Evolutionary conservation across 306 rosid species (phyloP).

Genomic region (Vigna nakashimae): DNA sequence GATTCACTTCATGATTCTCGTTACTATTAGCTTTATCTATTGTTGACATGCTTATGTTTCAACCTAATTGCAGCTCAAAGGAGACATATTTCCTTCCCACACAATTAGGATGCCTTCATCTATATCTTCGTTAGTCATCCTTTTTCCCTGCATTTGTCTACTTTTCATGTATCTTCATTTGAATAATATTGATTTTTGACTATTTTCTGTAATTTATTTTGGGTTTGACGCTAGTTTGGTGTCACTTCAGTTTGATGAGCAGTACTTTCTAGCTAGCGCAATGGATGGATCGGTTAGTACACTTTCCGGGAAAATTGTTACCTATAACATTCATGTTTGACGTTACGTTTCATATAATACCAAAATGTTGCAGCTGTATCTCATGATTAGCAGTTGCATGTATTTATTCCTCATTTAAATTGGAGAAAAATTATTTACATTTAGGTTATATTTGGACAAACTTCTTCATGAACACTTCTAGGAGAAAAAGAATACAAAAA

Average conservation of each 20-base stretch:
- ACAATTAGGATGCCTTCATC: slow-evolving; percentile 82
- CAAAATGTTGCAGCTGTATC: slow-evolving; percentile 15
- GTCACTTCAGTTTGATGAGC: slow-evolving; percentile 81
- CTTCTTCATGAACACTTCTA: no score
- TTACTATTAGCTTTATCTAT: slow-evolving; percentile 12
- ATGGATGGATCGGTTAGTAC: slow-evolving; percentile 94
- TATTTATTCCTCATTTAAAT: slow-evolving; percentile 16
- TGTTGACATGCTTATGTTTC: slow-evolving; percentile 38
- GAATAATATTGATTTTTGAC: slow-evolving; percentile 25
- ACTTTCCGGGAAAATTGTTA: slow-evolving; percentile 28
- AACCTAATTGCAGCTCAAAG: slow-evolving; percentile 62
- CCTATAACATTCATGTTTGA: neutral
- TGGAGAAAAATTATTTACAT: neutral
- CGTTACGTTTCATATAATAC: slow-evolving; percentile 13
- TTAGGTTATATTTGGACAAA: no score
- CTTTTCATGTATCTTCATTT: slow-evolving; percentile 13
- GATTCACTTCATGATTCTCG: slow-evolving; percentile 12
- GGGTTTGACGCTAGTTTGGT: slow-evolving; percentile 61
- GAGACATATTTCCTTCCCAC: slow-evolving; percentile 65
- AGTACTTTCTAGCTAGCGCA: slow-evolving; percentile 91
- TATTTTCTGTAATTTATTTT: slow-evolving; percentile 36
- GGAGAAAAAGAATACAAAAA: no score
- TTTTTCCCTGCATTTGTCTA: slow-evolving; percentile 34
- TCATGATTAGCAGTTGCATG: slow-evolving; percentile 23
- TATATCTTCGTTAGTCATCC: slow-evolving; percentile 68